Percentiles rank a stretch among this genome's conserved stretches.
phyloP scores from a whole-genome alignment of 768 basidiomycete species.

The Gymnopilus junonius region DNA sequence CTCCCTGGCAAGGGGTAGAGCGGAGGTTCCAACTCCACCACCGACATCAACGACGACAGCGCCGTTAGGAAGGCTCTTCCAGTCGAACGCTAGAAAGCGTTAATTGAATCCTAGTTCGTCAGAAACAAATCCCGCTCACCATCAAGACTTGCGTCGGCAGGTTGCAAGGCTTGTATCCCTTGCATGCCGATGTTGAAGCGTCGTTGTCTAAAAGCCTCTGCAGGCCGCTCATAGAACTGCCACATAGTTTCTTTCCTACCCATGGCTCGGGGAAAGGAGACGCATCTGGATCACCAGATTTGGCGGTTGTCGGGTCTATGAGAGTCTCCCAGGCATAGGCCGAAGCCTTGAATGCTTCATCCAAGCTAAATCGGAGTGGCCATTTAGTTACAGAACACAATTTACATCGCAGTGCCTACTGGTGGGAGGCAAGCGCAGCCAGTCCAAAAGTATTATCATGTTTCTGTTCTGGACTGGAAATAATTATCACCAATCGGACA shows the following conservation, averaged over 20 bases:
- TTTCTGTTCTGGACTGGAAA: constrained; percentile 28
- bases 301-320: constrained; percentile 22
- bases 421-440: constrained; percentile 27
- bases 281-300: constrained; percentile 20
- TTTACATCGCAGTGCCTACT: constrained; percentile 16
- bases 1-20: constrained; percentile 37
- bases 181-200: constrained; percentile 31
- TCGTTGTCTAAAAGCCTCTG: constrained; percentile 29
- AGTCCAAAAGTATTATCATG: constrained; percentile 31
- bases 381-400: not conserved
- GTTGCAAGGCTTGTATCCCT: constrained; percentile 21
- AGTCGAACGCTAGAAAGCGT: constrained; percentile 54
- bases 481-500: not conserved
- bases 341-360: constrained; percentile 28
- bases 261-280: constrained; percentile 25
- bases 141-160: constrained; percentile 19
- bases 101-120: not conserved
- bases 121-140: constrained; percentile 11
- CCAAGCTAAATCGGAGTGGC: constrained; percentile 19
- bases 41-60: constrained; percentile 69
- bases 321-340: constrained; percentile 32
- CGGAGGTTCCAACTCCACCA: constrained; percentile 62
- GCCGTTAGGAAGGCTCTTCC: constrained; percentile 52
- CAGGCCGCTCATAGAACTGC: constrained; percentile 24
- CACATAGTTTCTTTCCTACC: constrained; percentile 20